Evolutionary conservation across 2,329 filamentous ascomycete species (phyloP).

Genomic region (Aspergillus awamori): DNA sequence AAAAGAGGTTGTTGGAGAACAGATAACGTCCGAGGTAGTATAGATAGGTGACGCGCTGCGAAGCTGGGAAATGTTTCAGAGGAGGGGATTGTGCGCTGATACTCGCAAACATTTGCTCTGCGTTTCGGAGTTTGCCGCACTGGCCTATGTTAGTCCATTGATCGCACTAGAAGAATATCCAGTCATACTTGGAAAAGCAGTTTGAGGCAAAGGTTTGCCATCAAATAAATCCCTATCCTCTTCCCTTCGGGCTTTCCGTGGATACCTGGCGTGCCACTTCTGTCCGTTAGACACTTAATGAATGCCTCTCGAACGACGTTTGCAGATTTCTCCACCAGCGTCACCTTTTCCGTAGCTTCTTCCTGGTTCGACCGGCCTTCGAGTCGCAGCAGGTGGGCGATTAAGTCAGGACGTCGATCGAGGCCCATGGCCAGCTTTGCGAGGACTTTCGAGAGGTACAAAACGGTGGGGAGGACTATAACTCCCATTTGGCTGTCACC

Average conservation of each 20-base stretch:
- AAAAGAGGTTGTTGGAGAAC: conserved; percentile 82
- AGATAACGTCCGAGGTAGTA: conserved; percentile 93
- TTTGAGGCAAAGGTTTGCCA: conserved; percentile 87
- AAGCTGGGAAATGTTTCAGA: conserved; percentile 76
- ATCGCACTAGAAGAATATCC: too few species aligned
- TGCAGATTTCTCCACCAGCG: conserved; percentile 82
- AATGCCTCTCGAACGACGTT: conserved; percentile 91
- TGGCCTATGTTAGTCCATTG: conserved; percentile 34
- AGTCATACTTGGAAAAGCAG: conserved; percentile 74
- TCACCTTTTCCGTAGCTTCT: conserved; percentile 69
- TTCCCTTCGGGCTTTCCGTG: conserved; percentile 75
- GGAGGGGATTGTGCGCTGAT: conserved; percentile 83
- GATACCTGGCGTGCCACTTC: conserved; percentile 64
- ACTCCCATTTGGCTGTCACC: conserved; percentile 77
- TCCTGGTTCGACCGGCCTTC: conserved; percentile 52
- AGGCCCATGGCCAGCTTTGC: conserved; percentile 82
- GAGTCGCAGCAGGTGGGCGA: conserved; percentile 60
- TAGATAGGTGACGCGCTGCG: conserved; percentile 86
- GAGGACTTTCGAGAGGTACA: conserved; percentile 78
- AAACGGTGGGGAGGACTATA: conserved; percentile 79
- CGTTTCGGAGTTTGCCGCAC: conserved; percentile 80
- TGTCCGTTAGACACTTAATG: conserved; percentile 83
- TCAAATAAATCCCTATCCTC: conserved; percentile 84
- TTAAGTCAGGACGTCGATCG: conserved; percentile 77
- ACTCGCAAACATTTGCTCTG: conserved; percentile 85